Conservation (phyloP, 2,329 filamentous ascomycete genomes). For the Phialophora chinensis region DNA sequence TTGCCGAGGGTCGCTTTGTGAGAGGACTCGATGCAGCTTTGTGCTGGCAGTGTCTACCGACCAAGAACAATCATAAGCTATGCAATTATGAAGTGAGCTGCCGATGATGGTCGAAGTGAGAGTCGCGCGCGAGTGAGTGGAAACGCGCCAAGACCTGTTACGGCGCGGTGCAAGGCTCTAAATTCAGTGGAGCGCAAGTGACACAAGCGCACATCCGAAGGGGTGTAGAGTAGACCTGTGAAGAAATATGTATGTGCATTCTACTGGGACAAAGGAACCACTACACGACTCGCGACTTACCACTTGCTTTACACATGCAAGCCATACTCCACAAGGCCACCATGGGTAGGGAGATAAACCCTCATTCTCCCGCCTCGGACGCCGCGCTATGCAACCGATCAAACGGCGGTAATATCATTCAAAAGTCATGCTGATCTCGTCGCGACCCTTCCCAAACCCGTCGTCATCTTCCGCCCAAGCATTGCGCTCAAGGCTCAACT, state of each 20-base stretch:
- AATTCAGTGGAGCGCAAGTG: background rate
- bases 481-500: slow-evolving; percentile 56
- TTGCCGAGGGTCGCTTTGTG: too few relatives aligned
- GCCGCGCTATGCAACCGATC: slow-evolving; percentile 33
- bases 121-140: too few relatives aligned
- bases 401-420: slow-evolving; percentile 55
- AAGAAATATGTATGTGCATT: background rate
- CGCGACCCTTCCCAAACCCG: slow-evolving; percentile 70
- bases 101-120: background rate
- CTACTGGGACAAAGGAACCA: background rate
- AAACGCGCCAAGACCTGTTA: background rate
- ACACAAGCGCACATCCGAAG: background rate
- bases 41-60: background rate
- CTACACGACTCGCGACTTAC: background rate
- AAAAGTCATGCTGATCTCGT: slow-evolving; percentile 82
- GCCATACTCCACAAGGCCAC: background rate
- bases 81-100: background rate
- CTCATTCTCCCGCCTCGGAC: background rate
- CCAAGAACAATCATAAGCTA: background rate
- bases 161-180: background rate
- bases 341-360: background rate
- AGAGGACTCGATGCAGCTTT: background rate
- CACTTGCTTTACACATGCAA: background rate
- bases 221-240: background rate
- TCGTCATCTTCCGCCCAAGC: slow-evolving; percentile 75